These are phyloP conservation scores for Candida sakaeoensis DNA, from an alignment of 805 yeast species.

Conservation along the genomic window DNA sequence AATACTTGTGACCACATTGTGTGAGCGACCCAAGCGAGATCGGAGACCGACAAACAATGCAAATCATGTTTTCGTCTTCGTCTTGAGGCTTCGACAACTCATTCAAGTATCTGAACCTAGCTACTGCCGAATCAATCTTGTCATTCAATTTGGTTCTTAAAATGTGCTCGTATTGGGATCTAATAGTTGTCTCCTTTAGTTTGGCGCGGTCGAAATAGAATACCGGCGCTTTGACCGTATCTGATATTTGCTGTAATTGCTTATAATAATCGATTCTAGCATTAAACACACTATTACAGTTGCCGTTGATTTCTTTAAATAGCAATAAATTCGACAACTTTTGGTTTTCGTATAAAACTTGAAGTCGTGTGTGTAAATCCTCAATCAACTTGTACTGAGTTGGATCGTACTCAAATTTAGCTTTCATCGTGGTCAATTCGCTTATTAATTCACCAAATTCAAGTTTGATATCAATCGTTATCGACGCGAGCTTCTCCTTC, in stretches of 20 bases:
- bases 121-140: constrained; percentile 26
- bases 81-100: constrained; percentile 16
- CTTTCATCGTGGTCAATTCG: constrained; percentile 18
- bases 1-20: constrained; percentile 89
- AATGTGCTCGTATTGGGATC: background rate
- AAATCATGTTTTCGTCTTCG: constrained; percentile 41
- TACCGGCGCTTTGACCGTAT: constrained; percentile 54
- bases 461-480: constrained; percentile 27
- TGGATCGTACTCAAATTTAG: constrained; percentile 16
- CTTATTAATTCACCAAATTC: constrained; percentile 29
- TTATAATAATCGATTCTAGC: constrained; percentile 77
- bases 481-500: constrained; percentile 18
- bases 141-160: background rate
- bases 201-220: constrained; percentile 16
- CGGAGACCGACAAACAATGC: constrained; percentile 74
- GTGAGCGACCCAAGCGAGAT: constrained; percentile 78
- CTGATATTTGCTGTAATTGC: constrained; percentile 83
- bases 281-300: constrained; percentile 66
- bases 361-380: constrained; percentile 19
- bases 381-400: constrained; percentile 19
- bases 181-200: constrained; percentile 5
- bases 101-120: constrained; percentile 33
- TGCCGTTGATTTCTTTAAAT: constrained; percentile 47
- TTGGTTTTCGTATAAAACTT: constrained; percentile 40
- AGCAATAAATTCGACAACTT: constrained; percentile 36